Evolutionary conservation across 371 early-diverging fungal genomes (phyloP).

Genomic region (Globomyces sp.): DNA sequence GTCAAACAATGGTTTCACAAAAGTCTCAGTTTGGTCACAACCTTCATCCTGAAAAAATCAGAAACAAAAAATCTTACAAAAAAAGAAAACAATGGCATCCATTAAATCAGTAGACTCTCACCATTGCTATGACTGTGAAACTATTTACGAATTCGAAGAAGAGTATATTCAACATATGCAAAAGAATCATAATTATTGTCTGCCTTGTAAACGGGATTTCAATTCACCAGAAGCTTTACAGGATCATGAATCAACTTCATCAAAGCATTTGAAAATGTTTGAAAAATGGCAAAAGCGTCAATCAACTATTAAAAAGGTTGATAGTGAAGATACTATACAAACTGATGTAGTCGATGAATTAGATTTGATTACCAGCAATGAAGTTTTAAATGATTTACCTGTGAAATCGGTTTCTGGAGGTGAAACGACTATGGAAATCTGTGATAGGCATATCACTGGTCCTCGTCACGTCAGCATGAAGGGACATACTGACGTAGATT

Average conservation of each 20-base stretch:
- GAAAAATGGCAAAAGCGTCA: slow-evolving; percentile 5
- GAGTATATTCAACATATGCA: slow-evolving; percentile 1
- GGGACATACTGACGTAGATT: too few species aligned
- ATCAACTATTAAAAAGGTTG: slow-evolving; percentile 1
- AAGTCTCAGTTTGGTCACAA: background rate
- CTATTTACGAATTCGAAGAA: slow-evolving; percentile 4
- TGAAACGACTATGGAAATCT: background rate
- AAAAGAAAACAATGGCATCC: background rate
- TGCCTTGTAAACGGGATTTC: background rate
- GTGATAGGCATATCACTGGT: too few species aligned
- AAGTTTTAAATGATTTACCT: background rate
- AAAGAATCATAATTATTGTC: slow-evolving; percentile 6
- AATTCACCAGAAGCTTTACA: slow-evolving; percentile 10
- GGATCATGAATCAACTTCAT: slow-evolving; percentile 6
- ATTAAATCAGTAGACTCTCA: slow-evolving; percentile 1
- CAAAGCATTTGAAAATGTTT: slow-evolving; percentile 4
- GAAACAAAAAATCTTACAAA: background rate
- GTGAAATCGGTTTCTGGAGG: background rate
- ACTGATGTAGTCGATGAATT: background rate
- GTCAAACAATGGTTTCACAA: slow-evolving; percentile 1
- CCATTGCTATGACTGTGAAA: slow-evolving; percentile 5
- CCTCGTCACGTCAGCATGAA: too few species aligned
- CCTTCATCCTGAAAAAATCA: background rate
- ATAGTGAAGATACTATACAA: background rate
- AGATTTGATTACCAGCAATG: background rate